A percentile compares a stretch with the other conserved stretches of the same genome.
These are phyloP conservation scores for Monascus purpureus DNA, from an alignment of 495 filamentous ascomycete species.

Conservation along the genomic window DNA sequence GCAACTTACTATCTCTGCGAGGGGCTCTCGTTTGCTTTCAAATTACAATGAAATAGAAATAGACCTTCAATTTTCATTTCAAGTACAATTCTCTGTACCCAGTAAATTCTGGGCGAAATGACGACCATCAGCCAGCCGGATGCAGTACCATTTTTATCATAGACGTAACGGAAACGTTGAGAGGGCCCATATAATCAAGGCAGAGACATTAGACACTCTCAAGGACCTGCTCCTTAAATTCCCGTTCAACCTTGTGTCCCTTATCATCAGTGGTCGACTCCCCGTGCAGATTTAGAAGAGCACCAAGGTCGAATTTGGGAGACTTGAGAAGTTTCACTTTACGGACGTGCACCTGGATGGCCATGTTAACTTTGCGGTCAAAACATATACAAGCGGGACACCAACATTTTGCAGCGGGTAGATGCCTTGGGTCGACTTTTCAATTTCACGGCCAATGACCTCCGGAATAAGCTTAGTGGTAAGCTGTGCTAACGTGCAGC, in stretches of 20 bases:
- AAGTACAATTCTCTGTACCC: too few relatives aligned
- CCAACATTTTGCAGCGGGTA: constrained; percentile 97
- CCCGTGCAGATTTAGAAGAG: constrained; percentile 86
- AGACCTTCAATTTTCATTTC: too few relatives aligned
- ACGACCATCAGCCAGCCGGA: too few relatives aligned
- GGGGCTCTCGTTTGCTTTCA: too few relatives aligned
- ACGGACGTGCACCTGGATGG: constrained; percentile 83
- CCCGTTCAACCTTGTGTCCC: constrained; percentile 95
- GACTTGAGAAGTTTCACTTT: constrained; percentile 98
- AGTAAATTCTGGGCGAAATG: too few relatives aligned
- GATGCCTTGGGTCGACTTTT: constrained; percentile 98
- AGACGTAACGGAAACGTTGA: too few relatives aligned
- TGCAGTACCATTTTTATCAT: too few relatives aligned
- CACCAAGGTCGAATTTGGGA: constrained; percentile 97
- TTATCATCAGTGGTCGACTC: constrained; percentile 92
- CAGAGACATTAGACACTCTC: constrained; percentile 60
- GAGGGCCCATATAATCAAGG: background rate
- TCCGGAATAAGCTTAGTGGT: constrained; percentile 97
- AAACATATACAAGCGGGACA: too few relatives aligned
- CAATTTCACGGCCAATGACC: constrained; percentile 97
- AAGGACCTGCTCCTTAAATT: constrained; percentile 96
- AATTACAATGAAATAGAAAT: too few relatives aligned
- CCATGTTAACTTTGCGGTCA: constrained; percentile 10
- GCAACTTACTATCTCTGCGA: too few relatives aligned
- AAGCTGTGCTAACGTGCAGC: constrained; percentile 86